phyloP scores from a whole-genome alignment of 305 asterid species.

The Fraxinus velutina region DNA sequence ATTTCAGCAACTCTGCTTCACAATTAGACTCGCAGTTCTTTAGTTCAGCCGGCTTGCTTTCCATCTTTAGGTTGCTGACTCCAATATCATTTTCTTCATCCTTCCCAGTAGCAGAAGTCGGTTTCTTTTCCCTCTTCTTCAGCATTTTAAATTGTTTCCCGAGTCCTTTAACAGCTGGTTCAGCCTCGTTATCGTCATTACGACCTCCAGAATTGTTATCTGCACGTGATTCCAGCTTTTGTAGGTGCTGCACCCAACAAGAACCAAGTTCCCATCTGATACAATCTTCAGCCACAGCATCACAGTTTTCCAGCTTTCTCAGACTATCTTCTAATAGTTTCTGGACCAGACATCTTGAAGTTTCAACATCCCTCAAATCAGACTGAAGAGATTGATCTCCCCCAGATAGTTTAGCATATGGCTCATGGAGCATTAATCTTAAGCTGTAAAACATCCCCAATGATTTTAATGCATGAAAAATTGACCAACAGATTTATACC shows the following conservation, averaged over 20 bases:
- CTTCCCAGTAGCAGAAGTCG: conserved; percentile 28
- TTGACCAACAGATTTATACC: conserved; percentile 14
- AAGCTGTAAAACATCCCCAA: conserved; percentile 54
- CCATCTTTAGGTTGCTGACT: conserved; percentile 39
- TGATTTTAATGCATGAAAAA: conserved; percentile 27
- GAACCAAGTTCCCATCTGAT: conserved; percentile 99
- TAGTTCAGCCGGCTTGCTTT: conserved; percentile 42
- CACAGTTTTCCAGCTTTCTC: conserved; percentile 42
- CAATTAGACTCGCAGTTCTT: conserved; percentile 35
- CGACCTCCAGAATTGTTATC: conserved; percentile 44
- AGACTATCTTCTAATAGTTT: conserved; percentile 66
- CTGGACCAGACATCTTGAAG: conserved; percentile 52
- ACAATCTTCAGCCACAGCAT: conserved; percentile 40
- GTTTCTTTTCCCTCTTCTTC: conserved; percentile 70
- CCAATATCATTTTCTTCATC: conserved; percentile 46
- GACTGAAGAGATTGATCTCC: conserved; percentile 48
- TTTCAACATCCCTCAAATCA: conserved; percentile 37
- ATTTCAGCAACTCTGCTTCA: conserved; percentile 54
- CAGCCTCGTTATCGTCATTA: conserved; percentile 56
- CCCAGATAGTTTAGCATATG: conserved; percentile 46
- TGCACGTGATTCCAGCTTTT: conserved; percentile 64
- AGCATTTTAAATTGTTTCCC: conserved; percentile 95
- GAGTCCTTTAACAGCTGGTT: conserved; percentile 83
- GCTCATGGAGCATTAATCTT: conserved; percentile 63
- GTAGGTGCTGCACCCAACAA: conserved; percentile 98